phyloP scores from a whole-genome alignment of 2,329 filamentous ascomycete genomes.

The Metarhizium guizhouense region DNA sequence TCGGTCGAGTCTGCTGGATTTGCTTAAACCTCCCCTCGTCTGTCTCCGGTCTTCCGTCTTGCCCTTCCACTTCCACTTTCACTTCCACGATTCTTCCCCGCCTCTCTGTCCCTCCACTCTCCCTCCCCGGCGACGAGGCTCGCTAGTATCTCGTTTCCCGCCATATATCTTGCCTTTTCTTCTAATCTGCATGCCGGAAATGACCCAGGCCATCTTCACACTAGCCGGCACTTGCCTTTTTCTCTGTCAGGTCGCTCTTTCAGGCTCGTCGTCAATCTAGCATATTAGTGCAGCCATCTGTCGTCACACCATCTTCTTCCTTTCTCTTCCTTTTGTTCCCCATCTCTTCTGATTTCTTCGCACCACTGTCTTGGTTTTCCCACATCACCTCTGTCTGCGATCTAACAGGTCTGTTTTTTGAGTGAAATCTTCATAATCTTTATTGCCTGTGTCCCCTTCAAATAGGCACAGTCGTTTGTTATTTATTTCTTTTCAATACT shows the following conservation, averaged over 20 bases:
- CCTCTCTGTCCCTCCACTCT: not conserved
- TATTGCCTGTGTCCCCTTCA: constrained; percentile 8
- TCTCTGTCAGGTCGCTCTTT: constrained; percentile 6
- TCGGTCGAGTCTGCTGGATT: not conserved
- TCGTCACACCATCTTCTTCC: not conserved
- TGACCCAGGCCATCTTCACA: constrained; percentile 10
- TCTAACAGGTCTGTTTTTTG: constrained; percentile 18
- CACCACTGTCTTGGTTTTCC: constrained; percentile 11
- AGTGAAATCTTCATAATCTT: constrained; percentile 20
- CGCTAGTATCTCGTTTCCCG: constrained; percentile 12
- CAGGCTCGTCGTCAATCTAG: not conserved
- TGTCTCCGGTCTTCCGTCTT: not conserved
- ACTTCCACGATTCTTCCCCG: not conserved
- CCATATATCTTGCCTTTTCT: constrained; percentile 14
- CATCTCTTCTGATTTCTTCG: constrained; percentile 10
- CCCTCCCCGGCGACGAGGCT: constrained; percentile 4
- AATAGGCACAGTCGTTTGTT: constrained; percentile 7
- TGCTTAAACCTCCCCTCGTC: not conserved
- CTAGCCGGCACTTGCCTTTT: constrained; percentile 18
- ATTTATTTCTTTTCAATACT: constrained; percentile 10
- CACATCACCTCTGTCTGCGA: constrained; percentile 18
- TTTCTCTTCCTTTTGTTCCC: constrained; percentile 8
- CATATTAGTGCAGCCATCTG: constrained; percentile 7
- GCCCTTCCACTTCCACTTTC: not conserved
- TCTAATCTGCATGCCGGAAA: constrained; percentile 9